These are phyloP conservation scores for Raphanus sativus DNA, from an alignment of 345 rosid species.

Conservation along the genomic window DNA sequence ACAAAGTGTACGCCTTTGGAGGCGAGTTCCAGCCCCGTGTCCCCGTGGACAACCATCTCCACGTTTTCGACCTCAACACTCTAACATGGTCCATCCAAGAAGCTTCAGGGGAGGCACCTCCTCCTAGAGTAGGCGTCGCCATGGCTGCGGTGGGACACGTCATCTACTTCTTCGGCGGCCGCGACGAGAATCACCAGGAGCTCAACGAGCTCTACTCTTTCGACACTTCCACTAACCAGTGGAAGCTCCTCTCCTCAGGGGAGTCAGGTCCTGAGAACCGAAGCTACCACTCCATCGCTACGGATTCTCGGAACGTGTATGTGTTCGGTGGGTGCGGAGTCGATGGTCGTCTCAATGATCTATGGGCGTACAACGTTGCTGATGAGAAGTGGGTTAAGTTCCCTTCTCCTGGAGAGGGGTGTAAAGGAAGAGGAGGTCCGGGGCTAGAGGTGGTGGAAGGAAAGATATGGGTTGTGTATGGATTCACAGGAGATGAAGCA, in stretches of 20 bases:
- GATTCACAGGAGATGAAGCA: conserved; percentile 68
- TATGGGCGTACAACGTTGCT: conserved; percentile 71
- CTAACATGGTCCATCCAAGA: conserved; percentile 61
- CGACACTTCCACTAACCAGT: conserved; percentile 52
- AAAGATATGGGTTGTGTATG: conserved; percentile 84
- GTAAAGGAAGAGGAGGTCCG: conserved; percentile 81
- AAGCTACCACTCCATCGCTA: conserved; percentile 73
- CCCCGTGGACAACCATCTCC: conserved; percentile 80
- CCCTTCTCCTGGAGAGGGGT: conserved; percentile 57
- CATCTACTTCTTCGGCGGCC: conserved; percentile 78
- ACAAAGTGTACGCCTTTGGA: conserved; percentile 70
- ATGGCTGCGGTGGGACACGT: conserved; percentile 64
- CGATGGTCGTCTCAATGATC: conserved; percentile 72
- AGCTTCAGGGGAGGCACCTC: conserved; percentile 69
- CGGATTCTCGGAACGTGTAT: conserved; percentile 57
- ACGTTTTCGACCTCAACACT: conserved; percentile 62
- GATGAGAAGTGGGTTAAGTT: conserved; percentile 58
- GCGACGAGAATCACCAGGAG: conserved; percentile 66
- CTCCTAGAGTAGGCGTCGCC: conserved; percentile 87
- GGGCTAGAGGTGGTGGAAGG: conserved; percentile 65
- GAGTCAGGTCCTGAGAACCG: conserved; percentile 62
- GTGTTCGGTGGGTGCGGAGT: conserved; percentile 90
- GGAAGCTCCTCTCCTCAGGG: conserved; percentile 65
- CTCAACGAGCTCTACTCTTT: conserved; percentile 80
- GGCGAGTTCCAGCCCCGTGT: conserved; percentile 84